Base-by-base conservation (phyloP, 495 filamentous ascomycete genomes). In the Penicillium flavigenum region DNA sequence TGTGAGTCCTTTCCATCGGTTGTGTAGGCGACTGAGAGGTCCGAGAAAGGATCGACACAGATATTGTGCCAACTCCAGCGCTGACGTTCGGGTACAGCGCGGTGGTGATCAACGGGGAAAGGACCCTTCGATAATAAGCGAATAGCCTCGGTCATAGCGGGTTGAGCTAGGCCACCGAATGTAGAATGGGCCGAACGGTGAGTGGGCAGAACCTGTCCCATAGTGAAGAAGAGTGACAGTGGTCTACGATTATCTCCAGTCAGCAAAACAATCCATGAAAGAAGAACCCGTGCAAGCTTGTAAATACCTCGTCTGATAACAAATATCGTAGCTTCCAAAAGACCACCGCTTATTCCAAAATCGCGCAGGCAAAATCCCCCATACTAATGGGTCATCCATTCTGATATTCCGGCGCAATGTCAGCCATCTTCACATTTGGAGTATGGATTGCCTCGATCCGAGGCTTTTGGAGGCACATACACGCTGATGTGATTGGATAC, bases 401-500 rank as follows among this genome's bases (percentile, higher is more conserved):
- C 93, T 98, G 68, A 47, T 60, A 31, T 53, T 46, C 43, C 62
- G 47, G 57, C 51, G 57, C 22, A 55, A 53, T 60, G 71, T 77
- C 67, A 77, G 70, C 53, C 49, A 54, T 59, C 48, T 66, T 61
- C 57, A 44, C 22, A 24, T 48, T 56, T 44, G 43, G n/a, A 14
- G 27, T 51, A 44, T 34, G 43, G 22, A 47, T 32, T 27, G 47
- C 43, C 59, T 62, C 60, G 42, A 47, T 17, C 53, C 32, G 41
- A 59, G 53, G 44, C 49, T 42, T 47, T 41, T 60, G 58, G 65
- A 74, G 65, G 63, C 72, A 94, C 91, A 76, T 89, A 98, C 94
- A 98, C 88, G 75, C 90, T 92, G 59, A 90, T 82, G 73, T 98
- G 94, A 71, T 98, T 98, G 31, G 90, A 96, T 9, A 98, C 94